Base-by-base conservation (phyloP, 768 basidiomycete species). In the Mycena latifolia region DNA sequence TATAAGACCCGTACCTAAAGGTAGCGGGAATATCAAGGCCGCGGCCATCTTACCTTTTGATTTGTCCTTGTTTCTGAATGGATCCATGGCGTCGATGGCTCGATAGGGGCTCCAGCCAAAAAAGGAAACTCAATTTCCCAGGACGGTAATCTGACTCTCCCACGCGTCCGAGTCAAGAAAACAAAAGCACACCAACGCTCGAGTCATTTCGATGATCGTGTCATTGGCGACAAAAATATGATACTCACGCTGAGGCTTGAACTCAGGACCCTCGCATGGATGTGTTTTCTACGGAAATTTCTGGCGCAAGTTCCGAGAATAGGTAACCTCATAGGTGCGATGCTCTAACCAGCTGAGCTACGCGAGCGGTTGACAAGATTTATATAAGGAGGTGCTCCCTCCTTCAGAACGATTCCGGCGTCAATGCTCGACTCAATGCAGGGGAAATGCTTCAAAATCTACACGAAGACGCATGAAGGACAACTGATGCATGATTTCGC, bases 291-390 rank as follows among this genome's bases (percentile, higher is more conserved):
- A 2, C n/a, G 43, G n/a, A 24, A 45, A 2, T 33, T 33, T 33
- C 5, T 11, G 31, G 31, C 31, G 31, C n/a, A 24, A 47, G 5
- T n/a, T 50, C 29, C 48, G 28, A 5, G 22, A 50, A 20, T 27
- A 50, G 48, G 48, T 31, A 50, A 50, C 48, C 27, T 29, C 48
- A 50, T 50, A 50, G 18, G 48, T 17, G 48, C 48, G 48, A 20
- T 50, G 48, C 48, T 50, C 48, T 50, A 50, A 50, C 48, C 48
- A 50, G 12, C 48, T 50, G 48, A 50, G 48, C 48, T 50, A 50
- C 48, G 48, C 28, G 48, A 50, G 48, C 48, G 47, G 18, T 18
- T 15, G n/a, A 8, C 22, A n/a, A 33, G 11, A 6, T 33, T 33
- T 33, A 33, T 33, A n/a, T n/a, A 3, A 7, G 20, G n/a, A 45